Base-by-base conservation (phyloP, 2,329 filamentous ascomycete genomes). In the Neofusicoccum parvum region DNA sequence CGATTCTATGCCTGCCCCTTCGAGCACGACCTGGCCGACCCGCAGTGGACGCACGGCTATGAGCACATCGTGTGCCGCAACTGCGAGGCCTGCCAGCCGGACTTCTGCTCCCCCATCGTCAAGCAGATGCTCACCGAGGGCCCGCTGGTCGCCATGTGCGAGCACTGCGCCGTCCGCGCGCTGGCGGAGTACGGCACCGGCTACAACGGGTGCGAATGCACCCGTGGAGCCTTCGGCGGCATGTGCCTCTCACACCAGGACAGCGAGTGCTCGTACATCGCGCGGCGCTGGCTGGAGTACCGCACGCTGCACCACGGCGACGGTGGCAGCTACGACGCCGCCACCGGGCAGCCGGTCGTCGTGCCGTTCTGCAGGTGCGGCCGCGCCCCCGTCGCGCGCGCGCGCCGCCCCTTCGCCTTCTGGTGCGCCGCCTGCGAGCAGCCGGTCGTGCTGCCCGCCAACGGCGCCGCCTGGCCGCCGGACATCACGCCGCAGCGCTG, bases 371-470 rank as follows among this genome's bases (percentile, higher is more conserved):
- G 54, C 14, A 27, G 10, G 20, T 59, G 54, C 54, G 41, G 23
- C 1, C 23, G 54, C 23, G 20, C 17, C 9, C 54, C 54, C 10
- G 37, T 59, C 23, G 20, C 23, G 23, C 39, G 54, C 15, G 3
- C 5, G 0, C 15, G 15, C 39, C 7, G 1, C 39, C 54, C 54
- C 23, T 59, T 46, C n/a, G 54, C 54, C 7, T 59, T 59, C 27
- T 59, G 54, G 54, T 59, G 54, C 54, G 54, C 23, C 7, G 54
- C 23, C 7, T 59, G 54, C 27, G 20, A 45, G 54, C 4, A 32
- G 3, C 23, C 39, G 1, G 41, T 59, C 7, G 14, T 59, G 20
- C 15, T 43, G 27, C 39, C 39, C 6, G 23, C 4, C 14, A 11
- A 23, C 14, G 39, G n/a, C 7, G 5, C 11, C 36, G 14, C 39